Percentiles rank a stretch among this genome's conserved stretches.
These are phyloP conservation scores for Pichia californica DNA, from an alignment of 805 yeast genomes.

Conservation along the genomic window DNA sequence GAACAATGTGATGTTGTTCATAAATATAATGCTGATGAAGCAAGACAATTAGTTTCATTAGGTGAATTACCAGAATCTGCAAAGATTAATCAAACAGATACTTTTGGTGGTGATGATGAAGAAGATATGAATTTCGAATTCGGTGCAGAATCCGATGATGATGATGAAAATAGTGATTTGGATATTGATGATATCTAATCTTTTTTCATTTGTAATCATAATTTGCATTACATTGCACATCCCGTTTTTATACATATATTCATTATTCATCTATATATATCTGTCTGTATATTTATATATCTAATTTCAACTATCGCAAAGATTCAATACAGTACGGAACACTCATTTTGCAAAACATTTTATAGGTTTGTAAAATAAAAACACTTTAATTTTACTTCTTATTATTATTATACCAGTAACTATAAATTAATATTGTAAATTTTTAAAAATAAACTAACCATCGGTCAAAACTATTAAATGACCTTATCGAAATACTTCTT, in stretches of 20 bases:
- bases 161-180: conserved; percentile 60
- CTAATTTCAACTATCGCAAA: no score
- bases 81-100: conserved; percentile 95
- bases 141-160: conserved; percentile 84
- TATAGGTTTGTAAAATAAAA: no score
- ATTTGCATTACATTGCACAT: no score
- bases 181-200: conserved; percentile 90
- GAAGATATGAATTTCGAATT: conserved; percentile 98
- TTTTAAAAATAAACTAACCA: not conserved
- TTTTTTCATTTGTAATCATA: not conserved
- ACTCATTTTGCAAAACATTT: no score
- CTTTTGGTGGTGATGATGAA: conserved; percentile 93
- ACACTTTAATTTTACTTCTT: no score
- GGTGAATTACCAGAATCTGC: conserved; percentile 98
- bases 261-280: no score
- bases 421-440: no score
- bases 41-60: conserved; percentile 87
- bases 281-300: no score
- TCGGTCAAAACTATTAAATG: no score
- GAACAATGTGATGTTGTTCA: conserved; percentile 97
- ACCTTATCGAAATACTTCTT: not conserved
- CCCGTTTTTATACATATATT: no score
- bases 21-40: conserved; percentile 95
- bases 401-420: no score
- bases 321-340: no score